Conservation (phyloP, 1,284 basidiomycete species). For the Microstroma glucosiphilum region DNA sequence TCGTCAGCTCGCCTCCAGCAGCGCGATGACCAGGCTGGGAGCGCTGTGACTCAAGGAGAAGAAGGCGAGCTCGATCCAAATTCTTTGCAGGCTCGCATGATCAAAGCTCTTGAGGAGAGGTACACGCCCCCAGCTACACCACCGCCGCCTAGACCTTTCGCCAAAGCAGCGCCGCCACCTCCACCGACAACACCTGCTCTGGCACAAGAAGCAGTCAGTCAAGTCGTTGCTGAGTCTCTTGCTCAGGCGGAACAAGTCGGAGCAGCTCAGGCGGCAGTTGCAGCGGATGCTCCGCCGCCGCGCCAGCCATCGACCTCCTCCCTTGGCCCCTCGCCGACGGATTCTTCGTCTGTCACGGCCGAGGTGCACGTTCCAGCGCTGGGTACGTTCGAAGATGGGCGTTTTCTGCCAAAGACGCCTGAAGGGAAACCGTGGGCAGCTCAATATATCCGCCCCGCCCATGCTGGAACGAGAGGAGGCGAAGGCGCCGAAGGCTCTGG, state of each 20-base stretch:
- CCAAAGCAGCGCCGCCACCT: neutral
- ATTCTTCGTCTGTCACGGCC: neutral
- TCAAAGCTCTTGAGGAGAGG: neutral
- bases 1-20: too few relatives aligned
- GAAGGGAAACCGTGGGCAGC: slow-evolving; percentile 39
- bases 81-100: neutral
- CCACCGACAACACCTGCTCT: neutral
- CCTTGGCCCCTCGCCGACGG: neutral
- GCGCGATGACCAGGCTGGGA: too few relatives aligned
- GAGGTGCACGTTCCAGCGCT: neutral
- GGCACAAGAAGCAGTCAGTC: neutral
- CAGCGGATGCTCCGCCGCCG: neutral
- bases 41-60: neutral
- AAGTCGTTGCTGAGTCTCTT: slow-evolving; percentile 1
- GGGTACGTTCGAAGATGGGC: slow-evolving; percentile 20
- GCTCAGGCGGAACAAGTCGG: neutral
- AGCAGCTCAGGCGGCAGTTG: neutral
- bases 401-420: slow-evolving; percentile 33
- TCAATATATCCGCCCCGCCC: slow-evolving; percentile 32
- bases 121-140: neutral
- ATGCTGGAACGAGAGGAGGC: slow-evolving; percentile 12
- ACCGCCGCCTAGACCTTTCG: neutral
- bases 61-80: slow-evolving; percentile 1
- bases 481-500: slow-evolving; percentile 11
- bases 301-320: neutral